A percentile compares a stretch with the other conserved stretches of the same genome.
phyloP scores from a whole-genome alignment of 306 rosid species.

The Bauhinia variegata region DNA sequence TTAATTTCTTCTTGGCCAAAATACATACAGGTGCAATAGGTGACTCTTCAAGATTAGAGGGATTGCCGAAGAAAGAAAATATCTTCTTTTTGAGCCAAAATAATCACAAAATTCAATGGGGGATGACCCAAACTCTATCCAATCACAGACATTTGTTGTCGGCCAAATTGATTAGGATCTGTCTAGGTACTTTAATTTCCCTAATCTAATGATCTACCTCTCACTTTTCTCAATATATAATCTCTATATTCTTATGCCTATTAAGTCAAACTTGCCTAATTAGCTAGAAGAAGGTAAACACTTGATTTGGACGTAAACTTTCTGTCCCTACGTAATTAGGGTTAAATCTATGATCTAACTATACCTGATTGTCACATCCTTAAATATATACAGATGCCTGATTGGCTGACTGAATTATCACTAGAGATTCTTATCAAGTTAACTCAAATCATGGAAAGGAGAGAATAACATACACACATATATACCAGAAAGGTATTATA shows the following conservation, averaged over 20 bases:
- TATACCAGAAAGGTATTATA: no score
- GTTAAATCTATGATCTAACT: not conserved
- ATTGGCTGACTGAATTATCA: not conserved
- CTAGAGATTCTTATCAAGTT: not conserved
- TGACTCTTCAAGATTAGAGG: conserved; percentile 46
- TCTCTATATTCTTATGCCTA: conserved; percentile 14
- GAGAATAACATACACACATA: no score
- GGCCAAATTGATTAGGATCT: conserved; percentile 39
- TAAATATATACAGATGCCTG: not conserved
- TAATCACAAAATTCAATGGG: conserved; percentile 31
- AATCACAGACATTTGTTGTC: conserved; percentile 41
- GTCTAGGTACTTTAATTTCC: conserved; percentile 17
- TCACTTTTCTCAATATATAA: not conserved
- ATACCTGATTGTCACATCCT: not conserved
- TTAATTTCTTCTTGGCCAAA: conserved; percentile 16
- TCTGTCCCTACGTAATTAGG: conserved; percentile 7
- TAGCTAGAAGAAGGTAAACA: conserved; percentile 12
- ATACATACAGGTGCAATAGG: conserved; percentile 34
- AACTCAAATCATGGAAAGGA: no score
- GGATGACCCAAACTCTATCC: conserved; percentile 41
- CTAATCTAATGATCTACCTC: not conserved
- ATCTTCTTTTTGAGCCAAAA: conserved; percentile 30
- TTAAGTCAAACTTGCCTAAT: conserved; percentile 16
- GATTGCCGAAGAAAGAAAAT: conserved; percentile 30
- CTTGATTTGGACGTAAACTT: not conserved